Base-by-base conservation (phyloP, 2,329 filamentous ascomycete species). In the Aspergillus ochraceus region DNA sequence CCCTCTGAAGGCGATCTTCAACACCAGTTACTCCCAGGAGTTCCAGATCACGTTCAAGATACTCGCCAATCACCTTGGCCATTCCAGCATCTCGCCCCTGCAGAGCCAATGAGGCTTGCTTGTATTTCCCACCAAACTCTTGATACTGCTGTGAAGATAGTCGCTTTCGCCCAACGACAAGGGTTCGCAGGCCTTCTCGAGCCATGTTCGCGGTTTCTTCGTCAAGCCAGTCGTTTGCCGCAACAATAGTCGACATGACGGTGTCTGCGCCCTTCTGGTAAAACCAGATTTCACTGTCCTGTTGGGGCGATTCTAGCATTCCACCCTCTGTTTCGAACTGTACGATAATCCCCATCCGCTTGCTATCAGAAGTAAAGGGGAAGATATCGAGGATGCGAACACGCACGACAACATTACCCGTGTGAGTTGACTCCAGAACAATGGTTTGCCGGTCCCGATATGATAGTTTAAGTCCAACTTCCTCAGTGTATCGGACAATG, bases 201-300 rank as follows among this genome's bases (percentile, higher is more conserved):
- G 96, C 96, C 96, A 99, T 99, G 74, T 99, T 99, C n/a, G 92
- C 91, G 0, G 95, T 98, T 76, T 99, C 95, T 75, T 99, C 95
- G 67, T 99, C 95, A 0, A 99, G 86, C 96, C 95, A 99, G 79
- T 99, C 95, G 71, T 98, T 99, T 19, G 93, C 87, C 8, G 90
- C 91, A 39, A 99, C 95, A 65, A 99, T 98, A 3, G 89, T 85
- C n/a, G 89, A 86, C 96, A 99, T 99, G 64, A 99, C 94, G 0
- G 95, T 98, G 74, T 99, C 96, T 2, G 95, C 96, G 62, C 95
- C 95, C 77, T 99, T 99, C 71, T 99, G 93, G 72, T 94, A 98
- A 78, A 99, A 99, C 90, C 94, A 97, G 30, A 98, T 94, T 71
- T 98, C 94, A 14, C 90, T 88, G 51, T 82, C 82, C 11, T 82